Percentiles rank a stretch among this genome's conserved stretches.
Conservation (phyloP, 371 early-diverging fungal species). For the Blakeslea trispora region DNA sequence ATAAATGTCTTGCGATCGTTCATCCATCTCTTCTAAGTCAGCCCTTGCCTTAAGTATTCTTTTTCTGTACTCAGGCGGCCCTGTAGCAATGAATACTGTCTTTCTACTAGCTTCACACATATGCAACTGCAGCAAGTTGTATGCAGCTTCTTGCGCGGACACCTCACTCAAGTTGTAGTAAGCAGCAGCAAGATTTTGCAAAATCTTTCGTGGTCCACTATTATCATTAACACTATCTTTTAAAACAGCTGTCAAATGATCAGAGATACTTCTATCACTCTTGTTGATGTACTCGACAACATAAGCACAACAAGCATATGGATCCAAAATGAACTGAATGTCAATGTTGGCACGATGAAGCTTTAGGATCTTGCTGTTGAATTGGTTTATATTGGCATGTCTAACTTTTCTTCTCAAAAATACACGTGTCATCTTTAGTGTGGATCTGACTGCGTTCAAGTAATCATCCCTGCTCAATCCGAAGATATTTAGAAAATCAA, state of each 20-base stretch:
- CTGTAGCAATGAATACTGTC: neutral
- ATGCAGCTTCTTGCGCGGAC: neutral
- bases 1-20: neutral
- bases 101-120: neutral
- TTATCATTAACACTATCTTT: neutral
- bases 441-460: neutral
- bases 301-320: conserved; percentile 3
- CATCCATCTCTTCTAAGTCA: neutral
- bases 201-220: neutral
- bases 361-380: neutral
- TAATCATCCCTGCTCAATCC: neutral
- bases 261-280: neutral
- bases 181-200: neutral
- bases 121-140: neutral
- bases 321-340: conserved; percentile 5
- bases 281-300: neutral
- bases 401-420: neutral
- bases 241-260: neutral
- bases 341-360: neutral
- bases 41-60: neutral
- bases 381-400: neutral
- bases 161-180: neutral
- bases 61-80: neutral
- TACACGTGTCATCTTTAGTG: neutral
- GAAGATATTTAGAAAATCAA: neutral